These are phyloP conservation scores for Cerrena zonata DNA, from an alignment of 1,284 basidiomycete genomes.

Conservation along the genomic window DNA sequence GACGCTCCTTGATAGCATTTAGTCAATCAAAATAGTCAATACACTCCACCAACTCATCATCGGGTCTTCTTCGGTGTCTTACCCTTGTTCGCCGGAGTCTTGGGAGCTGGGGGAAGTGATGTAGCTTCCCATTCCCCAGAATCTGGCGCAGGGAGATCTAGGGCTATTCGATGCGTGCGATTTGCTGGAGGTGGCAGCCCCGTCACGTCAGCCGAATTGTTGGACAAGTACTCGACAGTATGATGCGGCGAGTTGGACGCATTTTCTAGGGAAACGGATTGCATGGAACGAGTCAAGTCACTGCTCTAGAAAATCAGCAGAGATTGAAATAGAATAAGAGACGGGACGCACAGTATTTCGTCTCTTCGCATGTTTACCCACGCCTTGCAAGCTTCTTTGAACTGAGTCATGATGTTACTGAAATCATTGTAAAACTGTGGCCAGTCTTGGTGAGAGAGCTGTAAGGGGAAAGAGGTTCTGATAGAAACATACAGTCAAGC, in stretches of 20 bases:
- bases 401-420: slow-evolving; percentile 60
- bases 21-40: too few species aligned
- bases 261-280: slow-evolving; percentile 15
- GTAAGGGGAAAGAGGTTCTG: background rate
- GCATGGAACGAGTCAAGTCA: slow-evolving; percentile 21
- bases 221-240: background rate
- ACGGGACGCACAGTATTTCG: slow-evolving; percentile 41
- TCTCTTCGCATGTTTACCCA: slow-evolving; percentile 70
- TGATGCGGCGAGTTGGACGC: background rate
- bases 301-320: slow-evolving; percentile 13
- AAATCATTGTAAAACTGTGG: slow-evolving; percentile 83
- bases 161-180: slow-evolving; percentile 4
- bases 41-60: too few species aligned
- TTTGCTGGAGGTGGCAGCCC: background rate
- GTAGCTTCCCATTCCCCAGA: slow-evolving; percentile 45
- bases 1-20: too few species aligned
- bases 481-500: slow-evolving; percentile 58
- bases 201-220: background rate
- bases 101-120: slow-evolving; percentile 37
- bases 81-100: background rate
- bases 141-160: slow-evolving; percentile 40
- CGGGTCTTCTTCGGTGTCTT: background rate
- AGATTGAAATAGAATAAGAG: background rate
- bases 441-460: background rate
- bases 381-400: slow-evolving; percentile 69